These are phyloP conservation scores for Stagonosporopsis rhizophila DNA, from an alignment of 2,329 filamentous ascomycete genomes.

Conservation along the genomic window DNA sequence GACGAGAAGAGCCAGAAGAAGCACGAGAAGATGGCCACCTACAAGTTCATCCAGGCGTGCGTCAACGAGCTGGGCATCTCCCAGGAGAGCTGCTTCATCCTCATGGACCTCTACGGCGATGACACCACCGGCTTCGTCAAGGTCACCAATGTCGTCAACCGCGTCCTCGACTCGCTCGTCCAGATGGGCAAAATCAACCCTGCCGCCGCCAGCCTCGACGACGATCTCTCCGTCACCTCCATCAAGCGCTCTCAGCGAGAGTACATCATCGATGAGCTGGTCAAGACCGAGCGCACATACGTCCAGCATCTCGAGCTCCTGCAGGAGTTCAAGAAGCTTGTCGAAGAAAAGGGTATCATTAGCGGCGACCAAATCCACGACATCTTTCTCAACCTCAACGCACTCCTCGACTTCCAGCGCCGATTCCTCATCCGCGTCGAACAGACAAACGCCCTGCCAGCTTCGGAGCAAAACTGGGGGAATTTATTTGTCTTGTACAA, in stretches of 20 bases:
- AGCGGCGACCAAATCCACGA: constrained; percentile 90
- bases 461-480: constrained; percentile 88
- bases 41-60: constrained; percentile 92
- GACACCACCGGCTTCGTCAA: constrained; percentile 98
- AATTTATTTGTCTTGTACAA: constrained; percentile 85
- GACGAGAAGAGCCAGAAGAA: constrained; percentile 68
- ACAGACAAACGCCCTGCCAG: constrained; percentile 85
- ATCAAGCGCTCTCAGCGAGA: constrained; percentile 75
- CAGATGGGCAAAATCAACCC: constrained; percentile 71
- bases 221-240: constrained; percentile 55
- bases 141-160: constrained; percentile 91
- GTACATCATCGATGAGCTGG: constrained; percentile 88
- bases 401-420: constrained; percentile 92
- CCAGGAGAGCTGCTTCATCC: constrained; percentile 84
- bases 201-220: constrained; percentile 54
- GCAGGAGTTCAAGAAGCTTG: constrained; percentile 86
- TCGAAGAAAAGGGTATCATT: constrained; percentile 87
- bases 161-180: constrained; percentile 86
- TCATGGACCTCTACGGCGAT: constrained; percentile 88
- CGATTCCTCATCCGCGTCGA: constrained; percentile 95
- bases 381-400: constrained; percentile 96
- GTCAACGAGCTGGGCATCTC: constrained; percentile 81
- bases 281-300: constrained; percentile 96
- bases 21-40: constrained; percentile 83
- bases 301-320: constrained; percentile 96